Evolutionary conservation across 345 rosid genomes (phyloP), one percentile per base, ranked within the genome.

Genomic region (Citrus unshiu): DNA sequence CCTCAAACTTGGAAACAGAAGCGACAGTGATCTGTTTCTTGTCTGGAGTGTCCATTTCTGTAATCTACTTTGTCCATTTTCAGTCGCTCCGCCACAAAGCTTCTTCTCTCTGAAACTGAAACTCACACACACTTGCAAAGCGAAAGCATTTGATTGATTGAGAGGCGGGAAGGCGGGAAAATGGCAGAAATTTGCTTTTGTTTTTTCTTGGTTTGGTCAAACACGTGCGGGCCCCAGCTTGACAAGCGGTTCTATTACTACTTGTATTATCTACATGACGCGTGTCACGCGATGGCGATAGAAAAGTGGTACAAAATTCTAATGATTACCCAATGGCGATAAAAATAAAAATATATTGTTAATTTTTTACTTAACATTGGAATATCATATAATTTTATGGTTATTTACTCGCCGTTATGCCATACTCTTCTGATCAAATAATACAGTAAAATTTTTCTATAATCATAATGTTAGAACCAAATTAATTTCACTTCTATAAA

Each of bases 21-120:
- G 85, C 43, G 9, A 88, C 77, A 56, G 89, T 39, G 79, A 78
- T 66, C 73, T 81, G 87, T 72, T 84, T 82, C 78, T 82, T 92
- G 32, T 88, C 91, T 19, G 94, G 97, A 22, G 97, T 90, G 39
- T 86, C 88, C 87, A 92, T 88, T 78, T 77, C 83, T 86, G 64
- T 43, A 12, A 43, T 37, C 78, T 73, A 80, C 39, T 37, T 5
- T 51, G 37, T 40, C 69, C 65, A 76, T 35, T n/a, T 30, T 43
- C 51, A 37, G 60, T 35, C 29, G 22, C 76, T 64, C 70, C 60
- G 65, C 73, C 67, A 62, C 64, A 18, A 65, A 30, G 58, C 30
- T 29, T 29, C 1, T 29, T 29, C 29, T 1, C 29, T 29, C 29
- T 29, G 29, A 29, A 29, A 29, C 76, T 62, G 51, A 43, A 43